Conservation (phyloP, 1,284 basidiomycete species). For the Wallemia ichthyophaga region DNA sequence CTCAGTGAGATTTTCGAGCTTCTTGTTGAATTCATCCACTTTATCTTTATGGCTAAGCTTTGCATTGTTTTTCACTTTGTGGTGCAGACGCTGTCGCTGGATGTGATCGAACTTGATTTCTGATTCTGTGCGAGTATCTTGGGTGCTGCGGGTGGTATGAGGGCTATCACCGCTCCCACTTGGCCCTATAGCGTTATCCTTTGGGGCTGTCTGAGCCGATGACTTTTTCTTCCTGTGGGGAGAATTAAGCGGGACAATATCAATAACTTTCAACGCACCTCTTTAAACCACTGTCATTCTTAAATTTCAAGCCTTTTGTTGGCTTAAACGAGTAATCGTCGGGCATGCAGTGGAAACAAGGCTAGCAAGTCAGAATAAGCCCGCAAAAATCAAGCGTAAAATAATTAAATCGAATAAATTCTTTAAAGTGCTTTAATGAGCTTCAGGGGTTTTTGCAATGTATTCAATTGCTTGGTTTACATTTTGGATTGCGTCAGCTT, state of each 20-base stretch:
- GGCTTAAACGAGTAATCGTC: background rate
- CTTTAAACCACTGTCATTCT: background rate
- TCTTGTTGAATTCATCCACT: background rate
- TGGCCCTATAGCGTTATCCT: background rate
- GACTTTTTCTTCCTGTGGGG: background rate
- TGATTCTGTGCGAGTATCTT: background rate
- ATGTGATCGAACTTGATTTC: background rate
- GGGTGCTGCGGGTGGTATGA: too few relatives aligned
- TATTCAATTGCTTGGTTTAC: slow-evolving; percentile 93
- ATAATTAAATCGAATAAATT: slow-evolving; percentile 1
- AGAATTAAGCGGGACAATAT: too few relatives aligned
- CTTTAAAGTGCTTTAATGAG: slow-evolving; percentile 8
- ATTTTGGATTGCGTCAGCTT: slow-evolving; percentile 91
- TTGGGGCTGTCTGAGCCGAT: background rate
- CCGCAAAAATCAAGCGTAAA: background rate
- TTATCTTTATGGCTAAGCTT: background rate
- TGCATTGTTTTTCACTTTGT: background rate
- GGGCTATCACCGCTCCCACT: too few relatives aligned
- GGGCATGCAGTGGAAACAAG: background rate
- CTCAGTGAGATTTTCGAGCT: background rate
- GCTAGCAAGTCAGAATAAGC: too few relatives aligned
- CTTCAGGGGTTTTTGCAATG: slow-evolving; percentile 78
- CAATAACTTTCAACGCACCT: background rate
- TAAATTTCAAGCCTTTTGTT: background rate
- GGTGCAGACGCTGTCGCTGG: background rate